phyloP scores from a whole-genome alignment of 495 filamentous ascomycete genomes.

The Podospora conica region DNA sequence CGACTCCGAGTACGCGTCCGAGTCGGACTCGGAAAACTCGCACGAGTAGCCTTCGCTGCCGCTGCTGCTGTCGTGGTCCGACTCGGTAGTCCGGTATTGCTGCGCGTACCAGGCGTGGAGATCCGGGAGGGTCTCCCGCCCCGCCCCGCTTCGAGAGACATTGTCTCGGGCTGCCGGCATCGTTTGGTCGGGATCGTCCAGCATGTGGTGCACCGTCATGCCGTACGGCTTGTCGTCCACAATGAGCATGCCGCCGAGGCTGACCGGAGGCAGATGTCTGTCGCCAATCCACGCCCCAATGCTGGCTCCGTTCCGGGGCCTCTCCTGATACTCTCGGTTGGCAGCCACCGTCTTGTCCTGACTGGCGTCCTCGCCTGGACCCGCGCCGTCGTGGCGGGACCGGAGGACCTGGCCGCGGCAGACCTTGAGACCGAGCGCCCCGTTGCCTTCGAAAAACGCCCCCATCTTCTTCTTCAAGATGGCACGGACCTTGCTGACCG shows the following conservation, averaged over 20 bases:
- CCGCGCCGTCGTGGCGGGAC: slow-evolving; percentile 46
- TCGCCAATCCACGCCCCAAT: slow-evolving; percentile 86
- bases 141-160: slow-evolving; percentile 22
- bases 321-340: slow-evolving; percentile 64
- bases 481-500: slow-evolving; percentile 61
- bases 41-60: slow-evolving; percentile 37
- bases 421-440: slow-evolving; percentile 52
- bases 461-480: slow-evolving; percentile 65
- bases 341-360: slow-evolving; percentile 37
- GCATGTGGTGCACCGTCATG: slow-evolving; percentile 93
- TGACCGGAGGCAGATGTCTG: slow-evolving; percentile 79
- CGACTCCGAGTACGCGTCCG: slow-evolving; percentile 40
- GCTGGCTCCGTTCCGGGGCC: slow-evolving; percentile 78
- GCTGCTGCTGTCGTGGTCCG: slow-evolving; percentile 34
- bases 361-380: slow-evolving; percentile 22
- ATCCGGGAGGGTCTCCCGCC: slow-evolving; percentile 15
- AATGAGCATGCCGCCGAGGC: slow-evolving; percentile 79
- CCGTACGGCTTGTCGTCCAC: slow-evolving; percentile 80
- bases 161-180: slow-evolving; percentile 24
- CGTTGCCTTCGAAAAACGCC: slow-evolving; percentile 51
- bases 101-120: slow-evolving; percentile 30
- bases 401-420: slow-evolving; percentile 62
- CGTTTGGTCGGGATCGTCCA: slow-evolving; percentile 67
- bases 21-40: slow-evolving; percentile 53
- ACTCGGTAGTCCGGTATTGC: slow-evolving; percentile 29